Base-by-base conservation (phyloP, 768 basidiomycete genomes). In the Leccinum boreale region DNA sequence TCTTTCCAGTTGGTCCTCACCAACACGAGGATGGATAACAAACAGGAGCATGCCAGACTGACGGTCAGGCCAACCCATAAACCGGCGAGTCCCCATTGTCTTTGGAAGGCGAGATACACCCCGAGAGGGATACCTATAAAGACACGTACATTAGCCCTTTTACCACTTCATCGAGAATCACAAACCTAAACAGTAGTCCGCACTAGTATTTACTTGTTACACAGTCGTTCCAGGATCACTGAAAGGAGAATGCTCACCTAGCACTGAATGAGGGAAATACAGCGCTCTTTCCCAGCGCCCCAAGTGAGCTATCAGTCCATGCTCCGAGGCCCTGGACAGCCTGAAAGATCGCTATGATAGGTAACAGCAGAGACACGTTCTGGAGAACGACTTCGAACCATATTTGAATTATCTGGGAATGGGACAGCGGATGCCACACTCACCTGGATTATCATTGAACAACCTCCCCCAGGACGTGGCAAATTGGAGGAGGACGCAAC, bases 361-460 rank as follows among this genome's bases (percentile, higher is more conserved):
- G 84, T 44, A 88, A 67, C 53, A 86, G 75, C 4, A 66, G 61
- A 0, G 85, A 78, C n/a, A 86, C 86, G 35, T 28, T 57, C 50
- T 65, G 53, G 3, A 85, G 60, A 8, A 60, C 44, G 49, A 83
- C 78, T 56, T 79, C 77, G 21, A n/a, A 52, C 7, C 35, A 15
- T 29, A 24, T 26, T 21, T 33, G 8, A 29, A 35, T 42, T n/a
- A n/a, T 23, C 23, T 9, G 3, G 28, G 19, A 31, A 11, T 8
- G 31, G 29, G 15, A 26, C 14, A n/a, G 15, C 21, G 0, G 3
- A 42, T 17, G 14, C 3, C 47, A 44, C 24, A 69, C 73, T 50
- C 58, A 75, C 73, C 58, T 1, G 74, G 73, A 65, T 87, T 85
- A 47, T 77, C 75, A 62, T 85, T 86, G 75, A 88, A 88, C 17